Percentiles rank a stretch among this genome's conserved stretches.
These are phyloP conservation scores for Mycena venus DNA, from an alignment of 768 basidiomycete genomes.

Conservation along the genomic window DNA sequence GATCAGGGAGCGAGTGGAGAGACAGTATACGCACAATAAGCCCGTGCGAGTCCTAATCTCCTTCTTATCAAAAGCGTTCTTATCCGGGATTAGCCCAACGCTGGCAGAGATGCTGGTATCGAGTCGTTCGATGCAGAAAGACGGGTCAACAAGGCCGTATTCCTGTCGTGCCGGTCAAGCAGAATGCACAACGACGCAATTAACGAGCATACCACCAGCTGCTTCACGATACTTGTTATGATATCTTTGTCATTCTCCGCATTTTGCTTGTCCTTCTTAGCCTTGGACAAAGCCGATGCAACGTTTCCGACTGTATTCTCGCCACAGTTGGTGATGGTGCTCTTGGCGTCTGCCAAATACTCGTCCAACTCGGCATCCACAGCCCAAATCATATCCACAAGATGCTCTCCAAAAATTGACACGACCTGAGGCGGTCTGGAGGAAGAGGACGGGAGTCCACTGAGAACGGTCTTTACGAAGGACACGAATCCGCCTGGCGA, in stretches of 20 bases:
- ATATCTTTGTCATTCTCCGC: constrained; percentile 76
- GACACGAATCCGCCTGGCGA: constrained; percentile 65
- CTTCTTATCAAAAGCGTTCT: constrained; percentile 77
- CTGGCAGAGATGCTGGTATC: constrained; percentile 74
- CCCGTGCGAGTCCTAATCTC: constrained; percentile 86
- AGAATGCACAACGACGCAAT: neutral
- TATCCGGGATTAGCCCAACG: constrained; percentile 79
- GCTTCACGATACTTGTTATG: constrained; percentile 69
- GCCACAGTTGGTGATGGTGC: constrained; percentile 49
- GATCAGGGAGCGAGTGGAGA: neutral
- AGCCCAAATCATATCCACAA: constrained; percentile 88
- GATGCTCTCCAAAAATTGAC: constrained; percentile 70
- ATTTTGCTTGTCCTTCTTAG: constrained; percentile 61
- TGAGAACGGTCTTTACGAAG: constrained; percentile 75
- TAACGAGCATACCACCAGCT: constrained; percentile 66
- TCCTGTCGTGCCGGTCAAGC: constrained; percentile 54
- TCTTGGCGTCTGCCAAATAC: constrained; percentile 67
- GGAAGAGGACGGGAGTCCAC: constrained; percentile 78
- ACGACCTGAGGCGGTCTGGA: constrained; percentile 63
- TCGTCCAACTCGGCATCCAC: constrained; percentile 85
- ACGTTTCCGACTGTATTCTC: constrained; percentile 48
- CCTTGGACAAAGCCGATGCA: constrained; percentile 46
- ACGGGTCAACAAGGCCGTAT: constrained; percentile 66
- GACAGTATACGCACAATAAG: constrained; percentile 73
- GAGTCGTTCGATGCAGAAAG: constrained; percentile 80